A percentile compares a stretch with the other conserved stretches of the same genome.
These are phyloP conservation scores for Cutaneotrichosporon cutaneum DNA, from an alignment of 1,284 basidiomycete species.

Conservation along the genomic window DNA sequence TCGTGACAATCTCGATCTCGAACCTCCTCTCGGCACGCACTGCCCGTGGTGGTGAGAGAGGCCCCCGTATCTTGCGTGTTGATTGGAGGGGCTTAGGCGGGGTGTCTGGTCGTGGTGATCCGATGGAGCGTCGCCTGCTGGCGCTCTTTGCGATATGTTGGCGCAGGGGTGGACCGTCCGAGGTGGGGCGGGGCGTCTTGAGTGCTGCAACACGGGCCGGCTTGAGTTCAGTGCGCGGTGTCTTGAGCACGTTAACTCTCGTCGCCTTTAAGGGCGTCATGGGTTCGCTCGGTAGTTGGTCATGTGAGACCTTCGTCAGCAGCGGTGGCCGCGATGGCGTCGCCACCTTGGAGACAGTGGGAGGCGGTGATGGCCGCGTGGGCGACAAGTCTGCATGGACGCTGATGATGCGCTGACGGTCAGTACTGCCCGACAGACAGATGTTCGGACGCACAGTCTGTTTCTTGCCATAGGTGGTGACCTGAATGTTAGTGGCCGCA, in stretches of 20 bases:
- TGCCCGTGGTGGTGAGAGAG: background rate
- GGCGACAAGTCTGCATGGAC: constrained; percentile 36
- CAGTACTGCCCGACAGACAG: background rate
- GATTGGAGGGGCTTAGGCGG: background rate
- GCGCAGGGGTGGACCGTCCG: background rate
- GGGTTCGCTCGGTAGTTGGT: background rate
- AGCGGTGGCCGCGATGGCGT: constrained; percentile 17
- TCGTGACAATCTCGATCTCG: constrained; percentile 9
- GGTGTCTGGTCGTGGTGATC: background rate
- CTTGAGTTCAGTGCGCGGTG: background rate
- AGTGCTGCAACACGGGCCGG: background rate
- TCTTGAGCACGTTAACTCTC: background rate
- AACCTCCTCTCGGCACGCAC: background rate
- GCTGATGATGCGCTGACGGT: constrained; percentile 39
- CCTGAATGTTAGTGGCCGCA: constrained; percentile 28
- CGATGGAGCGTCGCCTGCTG: background rate
- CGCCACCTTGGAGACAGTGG: background rate
- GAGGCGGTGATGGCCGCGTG: constrained; percentile 7
- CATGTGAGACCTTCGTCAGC: constrained; percentile 27
- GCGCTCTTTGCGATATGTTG: background rate
- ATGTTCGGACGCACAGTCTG: constrained; percentile 35
- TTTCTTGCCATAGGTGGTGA: constrained; percentile 49
- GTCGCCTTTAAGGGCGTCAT: background rate
- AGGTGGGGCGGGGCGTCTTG: background rate
- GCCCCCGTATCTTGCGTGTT: background rate